Conservation (phyloP, 164 flowering plant species). For the Tetracentron sinense region DNA sequence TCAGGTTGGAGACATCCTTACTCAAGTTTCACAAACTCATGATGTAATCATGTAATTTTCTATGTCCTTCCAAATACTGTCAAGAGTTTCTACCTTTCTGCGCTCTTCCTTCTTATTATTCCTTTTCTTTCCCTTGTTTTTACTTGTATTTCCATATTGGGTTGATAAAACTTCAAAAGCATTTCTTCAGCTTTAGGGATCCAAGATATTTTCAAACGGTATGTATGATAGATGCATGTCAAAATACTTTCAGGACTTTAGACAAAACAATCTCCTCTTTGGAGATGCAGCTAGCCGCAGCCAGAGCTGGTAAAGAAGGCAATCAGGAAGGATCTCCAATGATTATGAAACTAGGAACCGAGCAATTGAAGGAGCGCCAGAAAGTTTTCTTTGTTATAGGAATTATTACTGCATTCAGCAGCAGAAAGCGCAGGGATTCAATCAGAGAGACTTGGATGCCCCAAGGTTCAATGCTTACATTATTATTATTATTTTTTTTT, state of each 20-base stretch:
- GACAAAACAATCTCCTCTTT: constrained; percentile 81
- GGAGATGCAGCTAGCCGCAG: constrained; percentile 80
- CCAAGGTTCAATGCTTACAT: constrained; percentile 41
- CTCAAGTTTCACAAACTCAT: constrained; percentile 69
- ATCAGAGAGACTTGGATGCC: constrained; percentile 96
- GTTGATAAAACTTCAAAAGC: neutral
- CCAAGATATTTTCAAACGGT: neutral
- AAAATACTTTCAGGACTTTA: constrained; percentile 55
- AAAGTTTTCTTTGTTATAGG: constrained; percentile 90
- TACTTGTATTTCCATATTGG: neutral
- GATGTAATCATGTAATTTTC: constrained; percentile 61
- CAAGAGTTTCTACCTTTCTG: neutral
- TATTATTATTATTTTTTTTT: neutral
- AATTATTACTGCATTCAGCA: constrained; percentile 91
- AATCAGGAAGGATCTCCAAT: constrained; percentile 40
- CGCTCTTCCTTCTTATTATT: neutral
- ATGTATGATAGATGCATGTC: constrained; percentile 7
- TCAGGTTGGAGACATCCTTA: constrained; percentile 48
- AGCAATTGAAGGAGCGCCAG: constrained; percentile 38
- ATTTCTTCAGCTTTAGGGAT: neutral
- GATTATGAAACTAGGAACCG: constrained; percentile 26
- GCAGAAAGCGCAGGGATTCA: constrained; percentile 86
- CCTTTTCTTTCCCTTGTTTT: neutral
- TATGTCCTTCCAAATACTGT: constrained; percentile 8
- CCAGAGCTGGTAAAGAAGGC: constrained; percentile 60